Evolutionary conservation across 2,329 filamentous ascomycete genomes (phyloP), one percentile per base, ranked within the genome.

Genomic region (Teratosphaeria epicoccoides): DNA sequence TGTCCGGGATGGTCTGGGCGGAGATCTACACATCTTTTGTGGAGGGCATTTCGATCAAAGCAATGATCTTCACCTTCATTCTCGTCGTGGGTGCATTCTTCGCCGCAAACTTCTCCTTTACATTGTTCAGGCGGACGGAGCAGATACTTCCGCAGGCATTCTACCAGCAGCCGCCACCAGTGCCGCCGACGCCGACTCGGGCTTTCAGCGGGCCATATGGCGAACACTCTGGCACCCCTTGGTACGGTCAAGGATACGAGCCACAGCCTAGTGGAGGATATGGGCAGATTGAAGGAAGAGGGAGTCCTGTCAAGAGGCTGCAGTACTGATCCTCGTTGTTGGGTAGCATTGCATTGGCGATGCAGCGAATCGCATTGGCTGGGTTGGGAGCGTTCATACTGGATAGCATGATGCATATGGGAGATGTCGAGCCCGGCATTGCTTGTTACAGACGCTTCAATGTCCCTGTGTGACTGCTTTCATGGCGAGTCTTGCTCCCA

Each of bases 21-120:
- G 82, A 88, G 64, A 95, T 98, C 40, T 84, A 97, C 69, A 96
- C 97, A 66, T 85, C 85, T 62, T 96, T 97, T 67, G 84, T 95
- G 4, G 88, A 95, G 61, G 83, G 87, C 5, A 90, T 97, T 68
- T 88, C 85, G 57, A 85, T 88, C 69, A 96, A 96, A 69, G 80
- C 82, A 10, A 83, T 87, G 76, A 80, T 82, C 65, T 77, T 77
- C 64, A 71, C 71, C 24, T 66, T 70, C 37, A 56, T 75, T 47
- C 52, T 77, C 49, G 67, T 78, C 50, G 73, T 77, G 54, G 71
- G 71, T 46, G 74, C 76, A 59, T 75, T 82, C 49, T 73, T 76
- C 43, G 70, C 79, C 53, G 78, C 76, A 51, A 83, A 83, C 63
- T 73, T 79, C 65, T 79, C 79, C 2, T 82, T 83, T 26, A 43